These are phyloP conservation scores for Platanthera zijinensis DNA, from an alignment of 106 monocot genomes.

Conservation along the genomic window DNA sequence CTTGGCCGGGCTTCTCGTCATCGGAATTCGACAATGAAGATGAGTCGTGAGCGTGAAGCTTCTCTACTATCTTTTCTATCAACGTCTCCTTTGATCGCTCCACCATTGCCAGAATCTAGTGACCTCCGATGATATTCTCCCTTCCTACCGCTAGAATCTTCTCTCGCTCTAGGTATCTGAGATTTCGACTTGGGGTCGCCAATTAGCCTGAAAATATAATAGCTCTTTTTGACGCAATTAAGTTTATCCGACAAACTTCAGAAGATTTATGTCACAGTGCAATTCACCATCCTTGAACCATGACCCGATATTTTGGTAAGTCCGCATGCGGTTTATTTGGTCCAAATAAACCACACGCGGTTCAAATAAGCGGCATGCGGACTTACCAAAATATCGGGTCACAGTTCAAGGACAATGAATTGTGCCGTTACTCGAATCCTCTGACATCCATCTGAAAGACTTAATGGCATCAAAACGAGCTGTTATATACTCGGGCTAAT, in stretches of 20 bases:
- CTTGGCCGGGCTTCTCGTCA: slow-evolving; percentile 15
- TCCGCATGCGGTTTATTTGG: no score
- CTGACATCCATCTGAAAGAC: background rate
- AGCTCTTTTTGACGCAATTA: background rate
- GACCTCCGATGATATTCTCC: background rate
- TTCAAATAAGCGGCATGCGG: no score
- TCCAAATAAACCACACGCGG: no score
- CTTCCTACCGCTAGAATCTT: background rate
- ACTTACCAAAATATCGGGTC: no score
- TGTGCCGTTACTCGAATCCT: no score
- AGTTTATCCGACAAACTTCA: background rate
- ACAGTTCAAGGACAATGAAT: no score
- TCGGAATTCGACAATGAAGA: slow-evolving; percentile 37
- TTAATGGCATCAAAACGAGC: background rate
- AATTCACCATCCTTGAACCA: no score
- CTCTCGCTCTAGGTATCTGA: background rate
- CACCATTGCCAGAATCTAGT: slow-evolving; percentile 13
- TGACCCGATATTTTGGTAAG: no score
- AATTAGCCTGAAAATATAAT: background rate
- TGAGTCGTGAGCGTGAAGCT: slow-evolving; percentile 22
- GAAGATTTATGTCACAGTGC: no score
- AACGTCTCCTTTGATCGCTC: slow-evolving; percentile 13
- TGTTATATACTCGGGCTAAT: background rate
- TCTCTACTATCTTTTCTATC: slow-evolving; percentile 43
- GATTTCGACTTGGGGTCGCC: background rate